Conservation (phyloP, 176 grass and related monocot genomes). For the Dactylis glomerata region DNA sequence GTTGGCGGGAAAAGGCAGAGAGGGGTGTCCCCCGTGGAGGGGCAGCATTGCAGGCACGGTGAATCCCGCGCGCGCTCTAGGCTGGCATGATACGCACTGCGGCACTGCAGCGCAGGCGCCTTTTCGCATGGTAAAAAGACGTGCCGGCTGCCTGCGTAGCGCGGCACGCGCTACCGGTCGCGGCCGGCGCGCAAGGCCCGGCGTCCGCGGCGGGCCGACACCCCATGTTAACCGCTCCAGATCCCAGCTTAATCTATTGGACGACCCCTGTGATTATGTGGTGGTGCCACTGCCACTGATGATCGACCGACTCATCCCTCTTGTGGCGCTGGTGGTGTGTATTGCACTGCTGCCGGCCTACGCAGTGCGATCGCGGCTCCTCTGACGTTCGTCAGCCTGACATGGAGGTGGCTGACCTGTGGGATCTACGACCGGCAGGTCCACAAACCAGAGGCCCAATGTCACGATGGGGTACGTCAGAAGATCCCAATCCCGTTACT, state of each 20-base stretch:
- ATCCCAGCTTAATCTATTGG: conserved; percentile 4
- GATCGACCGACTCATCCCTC: no score
- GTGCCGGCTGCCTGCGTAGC: conserved; percentile 2
- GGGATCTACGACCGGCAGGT: no score
- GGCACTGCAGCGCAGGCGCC: background rate
- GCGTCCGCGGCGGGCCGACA: conserved; percentile 17
- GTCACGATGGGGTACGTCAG: no score
- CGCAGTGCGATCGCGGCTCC: no score
- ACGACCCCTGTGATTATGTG: no score
- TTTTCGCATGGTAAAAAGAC: conserved; percentile 40
- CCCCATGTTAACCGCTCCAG: conserved; percentile 31
- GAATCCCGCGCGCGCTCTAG: conserved; percentile 1
- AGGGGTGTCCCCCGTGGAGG: conserved; percentile 37
- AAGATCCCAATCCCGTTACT: no score
- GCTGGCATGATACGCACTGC: conserved; percentile 15
- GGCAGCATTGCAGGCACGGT: conserved; percentile 17
- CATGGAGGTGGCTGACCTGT: no score
- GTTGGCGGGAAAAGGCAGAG: conserved; percentile 8
- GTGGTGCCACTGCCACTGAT: no score
- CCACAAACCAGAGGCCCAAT: no score
- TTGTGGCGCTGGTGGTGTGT: no score
- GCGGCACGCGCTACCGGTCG: background rate
- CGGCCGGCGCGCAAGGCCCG: background rate
- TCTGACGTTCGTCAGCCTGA: no score
- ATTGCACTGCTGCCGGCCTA: no score